These are phyloP conservation scores for Fomitopsis palustris DNA, from an alignment of 1,284 basidiomycete genomes.

Conservation along the genomic window DNA sequence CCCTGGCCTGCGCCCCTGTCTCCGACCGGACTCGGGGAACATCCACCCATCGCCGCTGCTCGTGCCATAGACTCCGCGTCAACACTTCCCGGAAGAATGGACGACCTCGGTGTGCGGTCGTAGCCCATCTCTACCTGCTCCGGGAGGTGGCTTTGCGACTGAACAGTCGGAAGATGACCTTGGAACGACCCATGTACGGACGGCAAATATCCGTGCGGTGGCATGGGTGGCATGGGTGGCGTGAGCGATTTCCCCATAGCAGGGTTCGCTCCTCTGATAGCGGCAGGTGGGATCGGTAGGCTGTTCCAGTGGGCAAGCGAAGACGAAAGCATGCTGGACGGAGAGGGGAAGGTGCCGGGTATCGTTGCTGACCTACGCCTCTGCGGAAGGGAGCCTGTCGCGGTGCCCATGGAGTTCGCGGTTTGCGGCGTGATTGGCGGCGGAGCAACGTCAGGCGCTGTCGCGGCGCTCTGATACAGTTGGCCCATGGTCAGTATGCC, in stretches of 20 bases:
- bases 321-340: conserved; percentile 28
- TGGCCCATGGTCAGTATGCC: neutral
- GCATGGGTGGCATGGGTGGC: neutral
- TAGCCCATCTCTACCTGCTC: conserved; percentile 14
- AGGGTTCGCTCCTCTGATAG: neutral
- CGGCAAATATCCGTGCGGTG: neutral
- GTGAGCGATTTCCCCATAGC: neutral
- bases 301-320: conserved; percentile 7
- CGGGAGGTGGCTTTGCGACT: too few species aligned
- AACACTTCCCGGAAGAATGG: conserved; percentile 16
- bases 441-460: neutral
- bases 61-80: conserved; percentile 6
- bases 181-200: too few species aligned
- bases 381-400: conserved; percentile 16
- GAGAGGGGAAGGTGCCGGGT: conserved; percentile 22
- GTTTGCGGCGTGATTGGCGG: neutral
- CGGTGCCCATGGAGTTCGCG: conserved; percentile 5
- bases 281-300: conserved; percentile 2
- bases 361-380: conserved; percentile 21
- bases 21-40: neutral
- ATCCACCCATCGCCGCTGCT: neutral
- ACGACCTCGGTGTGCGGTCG: conserved; percentile 20
- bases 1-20: neutral
- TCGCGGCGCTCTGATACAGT: neutral
- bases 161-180: too few species aligned